Evolutionary conservation across 306 rosid species (phyloP).

Genomic region (Vigna unguiculata): DNA sequence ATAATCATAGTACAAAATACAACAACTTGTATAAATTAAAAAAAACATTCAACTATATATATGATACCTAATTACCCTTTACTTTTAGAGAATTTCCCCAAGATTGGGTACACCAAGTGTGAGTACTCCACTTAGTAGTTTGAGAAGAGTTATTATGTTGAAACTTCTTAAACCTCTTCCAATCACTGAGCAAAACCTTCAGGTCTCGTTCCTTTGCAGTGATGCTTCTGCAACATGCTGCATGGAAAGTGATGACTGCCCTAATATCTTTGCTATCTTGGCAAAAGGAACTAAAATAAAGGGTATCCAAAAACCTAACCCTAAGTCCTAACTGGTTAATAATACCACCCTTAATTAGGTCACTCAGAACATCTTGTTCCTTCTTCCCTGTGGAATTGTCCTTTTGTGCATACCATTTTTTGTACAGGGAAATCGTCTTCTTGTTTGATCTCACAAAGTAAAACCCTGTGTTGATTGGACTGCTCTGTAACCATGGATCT

Average conservation of each 20-base stretch:
- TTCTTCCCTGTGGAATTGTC: slow-evolving; percentile 62
- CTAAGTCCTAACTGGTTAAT: slow-evolving; percentile 52
- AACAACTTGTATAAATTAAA: no score
- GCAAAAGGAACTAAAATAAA: slow-evolving; percentile 87
- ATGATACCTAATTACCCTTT: no score
- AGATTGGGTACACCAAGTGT: slow-evolving; percentile 56
- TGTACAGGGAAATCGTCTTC: slow-evolving; percentile 65
- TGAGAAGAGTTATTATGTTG: slow-evolving; percentile 28
- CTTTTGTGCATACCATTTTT: slow-evolving; percentile 68
- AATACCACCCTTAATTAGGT: slow-evolving; percentile 50
- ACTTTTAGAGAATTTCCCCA: slow-evolving; percentile 41
- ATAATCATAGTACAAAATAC: no score
- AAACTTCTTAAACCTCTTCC: slow-evolving; percentile 64
- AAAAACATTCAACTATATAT: no score
- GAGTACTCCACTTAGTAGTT: slow-evolving; percentile 54
- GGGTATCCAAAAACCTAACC: slow-evolving; percentile 74
- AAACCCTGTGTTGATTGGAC: slow-evolving; percentile 79
- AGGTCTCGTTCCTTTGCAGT: slow-evolving; percentile 67
- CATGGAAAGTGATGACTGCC: slow-evolving; percentile 70
- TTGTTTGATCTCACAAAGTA: slow-evolving; percentile 71
- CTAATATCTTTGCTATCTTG: slow-evolving; percentile 67
- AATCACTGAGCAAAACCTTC: slow-evolving; percentile 53
- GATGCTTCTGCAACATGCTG: slow-evolving; percentile 82
- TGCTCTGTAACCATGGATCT: slow-evolving; percentile 54
- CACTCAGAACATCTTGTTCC: slow-evolving; percentile 79